Conservation (phyloP, 2,329 filamentous ascomycete species). For the Ophiocordyceps polyrhachis-furcata region DNA sequence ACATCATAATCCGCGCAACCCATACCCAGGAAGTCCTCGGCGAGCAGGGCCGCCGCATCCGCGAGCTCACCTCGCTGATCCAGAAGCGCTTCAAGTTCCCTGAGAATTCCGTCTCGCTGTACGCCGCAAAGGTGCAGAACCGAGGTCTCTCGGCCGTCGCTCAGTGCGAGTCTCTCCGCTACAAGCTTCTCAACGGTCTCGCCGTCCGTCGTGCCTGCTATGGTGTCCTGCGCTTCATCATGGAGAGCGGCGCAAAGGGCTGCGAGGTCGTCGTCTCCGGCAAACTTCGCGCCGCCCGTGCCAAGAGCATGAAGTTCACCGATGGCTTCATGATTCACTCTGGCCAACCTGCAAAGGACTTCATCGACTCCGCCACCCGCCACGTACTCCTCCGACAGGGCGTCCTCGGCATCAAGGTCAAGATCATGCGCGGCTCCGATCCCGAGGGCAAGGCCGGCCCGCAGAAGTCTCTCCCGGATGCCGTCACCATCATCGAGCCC, state of each 20-base stretch:
- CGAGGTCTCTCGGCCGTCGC: constrained; percentile 98
- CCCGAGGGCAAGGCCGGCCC: constrained; percentile 98
- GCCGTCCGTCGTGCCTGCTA: constrained; percentile 98
- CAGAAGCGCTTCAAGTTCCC: constrained; percentile 99
- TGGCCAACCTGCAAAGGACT: constrained; percentile 97
- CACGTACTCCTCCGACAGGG: constrained; percentile 99
- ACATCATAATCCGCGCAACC: constrained; percentile 99
- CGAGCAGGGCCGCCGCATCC: constrained; percentile 99
- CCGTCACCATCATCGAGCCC: constrained; percentile 98
- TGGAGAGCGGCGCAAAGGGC: constrained; percentile 99
- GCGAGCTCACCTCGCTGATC: constrained; percentile 99
- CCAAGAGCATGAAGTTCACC: constrained; percentile 99
- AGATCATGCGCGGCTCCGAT: constrained; percentile 99
- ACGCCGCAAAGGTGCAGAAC: constrained; percentile 99
- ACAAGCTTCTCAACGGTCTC: constrained; percentile 99
- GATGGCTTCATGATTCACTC: constrained; percentile 99
- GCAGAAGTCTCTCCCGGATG: constrained; percentile 92
- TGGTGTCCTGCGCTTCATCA: constrained; percentile 99
- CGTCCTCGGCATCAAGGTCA: constrained; percentile 99
- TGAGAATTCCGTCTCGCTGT: constrained; percentile 99
- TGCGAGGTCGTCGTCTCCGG: constrained; percentile 99
- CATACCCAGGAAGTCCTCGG: constrained; percentile 99
- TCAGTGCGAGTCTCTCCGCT: constrained; percentile 99
- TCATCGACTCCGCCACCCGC: constrained; percentile 95
- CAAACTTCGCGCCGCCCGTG: constrained; percentile 96